Conservation (phyloP, 495 filamentous ascomycete species). For the Barbatosphaeria neglecta region DNA sequence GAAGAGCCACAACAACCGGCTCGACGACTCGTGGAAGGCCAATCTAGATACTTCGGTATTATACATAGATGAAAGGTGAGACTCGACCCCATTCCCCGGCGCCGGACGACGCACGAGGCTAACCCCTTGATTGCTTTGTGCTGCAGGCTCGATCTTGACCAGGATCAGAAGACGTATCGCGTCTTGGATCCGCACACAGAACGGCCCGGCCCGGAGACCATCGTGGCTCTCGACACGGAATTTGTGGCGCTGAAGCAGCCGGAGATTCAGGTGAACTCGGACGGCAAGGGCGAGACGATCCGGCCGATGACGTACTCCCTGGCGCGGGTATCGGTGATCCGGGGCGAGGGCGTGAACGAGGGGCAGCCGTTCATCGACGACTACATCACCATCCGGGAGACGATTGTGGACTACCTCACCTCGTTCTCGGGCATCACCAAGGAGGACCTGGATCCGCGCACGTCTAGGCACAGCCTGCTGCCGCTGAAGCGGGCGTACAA, state of each 20-base stretch:
- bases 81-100: no score
- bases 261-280: constrained; percentile 85
- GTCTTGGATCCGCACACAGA: constrained; percentile 53
- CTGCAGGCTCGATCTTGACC: constrained; percentile 21
- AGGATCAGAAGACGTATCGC: constrained; percentile 38
- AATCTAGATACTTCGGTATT: constrained; percentile 71
- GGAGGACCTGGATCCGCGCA: constrained; percentile 66
- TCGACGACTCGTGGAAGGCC: constrained; percentile 79
- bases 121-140: constrained; percentile 4
- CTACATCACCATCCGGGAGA: constrained; percentile 82
- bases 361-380: constrained; percentile 90
- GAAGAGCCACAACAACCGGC: constrained; percentile 56
- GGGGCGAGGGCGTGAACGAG: constrained; percentile 63
- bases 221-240: constrained; percentile 87
- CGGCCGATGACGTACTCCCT: constrained; percentile 74
- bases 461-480: constrained; percentile 68
- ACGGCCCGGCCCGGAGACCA: constrained; percentile 53
- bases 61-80: constrained; percentile 63
- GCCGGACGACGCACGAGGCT: background rate
- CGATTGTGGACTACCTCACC: constrained; percentile 92
- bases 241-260: constrained; percentile 85
- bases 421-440: constrained; percentile 80
- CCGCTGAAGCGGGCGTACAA: constrained; percentile 89
- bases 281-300: constrained; percentile 76
- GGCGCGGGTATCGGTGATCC: constrained; percentile 77